phyloP scores from a whole-genome alignment of 768 basidiomycete species.

The Suillus weaverae region DNA sequence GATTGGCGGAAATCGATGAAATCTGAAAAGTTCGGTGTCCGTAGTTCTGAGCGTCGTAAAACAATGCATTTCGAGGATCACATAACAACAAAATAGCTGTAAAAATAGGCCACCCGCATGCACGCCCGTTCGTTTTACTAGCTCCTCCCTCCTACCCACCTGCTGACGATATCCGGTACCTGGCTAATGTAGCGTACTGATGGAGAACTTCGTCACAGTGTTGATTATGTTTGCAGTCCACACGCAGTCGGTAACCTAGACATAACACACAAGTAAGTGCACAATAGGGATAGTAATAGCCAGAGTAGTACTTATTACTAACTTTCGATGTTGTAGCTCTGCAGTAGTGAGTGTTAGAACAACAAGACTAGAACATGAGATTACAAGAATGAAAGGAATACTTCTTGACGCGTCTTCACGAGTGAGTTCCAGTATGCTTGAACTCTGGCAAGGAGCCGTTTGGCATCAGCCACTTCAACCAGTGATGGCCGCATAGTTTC shows the following conservation, averaged over 20 bases:
- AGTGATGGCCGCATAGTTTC: not conserved
- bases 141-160: constrained; percentile 19
- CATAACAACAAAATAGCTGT: not conserved
- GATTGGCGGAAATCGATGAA: not conserved
- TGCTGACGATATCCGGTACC: not conserved
- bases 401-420: not conserved
- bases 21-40: not conserved
- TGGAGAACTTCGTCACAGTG: not conserved
- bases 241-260: not conserved
- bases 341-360: not conserved
- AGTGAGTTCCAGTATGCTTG: not conserved
- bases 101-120: not conserved
- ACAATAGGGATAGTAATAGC: not conserved
- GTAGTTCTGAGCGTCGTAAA: not conserved
- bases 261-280: not conserved
- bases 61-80: not conserved
- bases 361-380: not conserved
- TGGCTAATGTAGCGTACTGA: not conserved
- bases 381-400: not conserved
- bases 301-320: not conserved
- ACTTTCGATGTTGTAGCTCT: not conserved
- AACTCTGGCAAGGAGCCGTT: not conserved
- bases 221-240: not conserved
- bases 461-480: not conserved
- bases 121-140: constrained; percentile 16